phyloP scores from a whole-genome alignment of 495 filamentous ascomycete genomes.

The Xylaria cubensis region DNA sequence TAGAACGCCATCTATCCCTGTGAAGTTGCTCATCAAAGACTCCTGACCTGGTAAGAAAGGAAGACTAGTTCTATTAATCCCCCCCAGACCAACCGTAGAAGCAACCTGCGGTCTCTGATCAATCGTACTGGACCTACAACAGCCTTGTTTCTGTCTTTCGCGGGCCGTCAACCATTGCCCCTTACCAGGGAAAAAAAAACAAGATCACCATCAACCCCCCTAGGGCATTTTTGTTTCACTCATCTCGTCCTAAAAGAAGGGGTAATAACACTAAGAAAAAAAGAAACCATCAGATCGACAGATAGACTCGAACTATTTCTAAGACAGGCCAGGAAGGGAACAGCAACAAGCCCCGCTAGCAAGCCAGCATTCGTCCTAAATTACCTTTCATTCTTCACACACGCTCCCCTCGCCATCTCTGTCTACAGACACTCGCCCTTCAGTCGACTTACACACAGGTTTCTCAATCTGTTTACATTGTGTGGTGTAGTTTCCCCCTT shows the following conservation, averaged over 20 bases:
- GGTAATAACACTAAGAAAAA: slow-evolving; percentile 1
- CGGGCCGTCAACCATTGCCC: slow-evolving; percentile 12
- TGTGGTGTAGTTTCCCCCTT: slow-evolving; percentile 22
- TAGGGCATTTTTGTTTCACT: slow-evolving; percentile 40
- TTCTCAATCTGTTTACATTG: slow-evolving; percentile 4
- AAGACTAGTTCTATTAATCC: slow-evolving; percentile 42
- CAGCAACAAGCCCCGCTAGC: slow-evolving; percentile 20
- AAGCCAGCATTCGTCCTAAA: slow-evolving; percentile 24
- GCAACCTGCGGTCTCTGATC: slow-evolving; percentile 36
- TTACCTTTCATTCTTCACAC: slow-evolving; percentile 23
- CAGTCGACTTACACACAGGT: not conserved
- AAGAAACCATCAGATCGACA: slow-evolving; percentile 31
- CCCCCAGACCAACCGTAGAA: slow-evolving; percentile 33
- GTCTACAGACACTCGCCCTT: slow-evolving; percentile 17
- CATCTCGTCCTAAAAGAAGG: slow-evolving; percentile 20
- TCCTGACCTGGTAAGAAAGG: slow-evolving; percentile 38
- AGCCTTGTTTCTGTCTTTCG: slow-evolving; percentile 28
- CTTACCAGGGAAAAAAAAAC: not conserved
- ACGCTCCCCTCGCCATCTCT: slow-evolving; percentile 16
- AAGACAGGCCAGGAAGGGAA: slow-evolving; percentile 37
- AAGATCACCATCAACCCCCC: slow-evolving; percentile 16
- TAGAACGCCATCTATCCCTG: slow-evolving; percentile 32
- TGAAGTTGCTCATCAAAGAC: slow-evolving; percentile 40
- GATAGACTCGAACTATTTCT: slow-evolving; percentile 35
- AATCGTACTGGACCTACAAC: slow-evolving; percentile 27